Evolutionary conservation across 352 stramenopile species (phyloP).

Genomic region (Lagenidium giganteum): DNA sequence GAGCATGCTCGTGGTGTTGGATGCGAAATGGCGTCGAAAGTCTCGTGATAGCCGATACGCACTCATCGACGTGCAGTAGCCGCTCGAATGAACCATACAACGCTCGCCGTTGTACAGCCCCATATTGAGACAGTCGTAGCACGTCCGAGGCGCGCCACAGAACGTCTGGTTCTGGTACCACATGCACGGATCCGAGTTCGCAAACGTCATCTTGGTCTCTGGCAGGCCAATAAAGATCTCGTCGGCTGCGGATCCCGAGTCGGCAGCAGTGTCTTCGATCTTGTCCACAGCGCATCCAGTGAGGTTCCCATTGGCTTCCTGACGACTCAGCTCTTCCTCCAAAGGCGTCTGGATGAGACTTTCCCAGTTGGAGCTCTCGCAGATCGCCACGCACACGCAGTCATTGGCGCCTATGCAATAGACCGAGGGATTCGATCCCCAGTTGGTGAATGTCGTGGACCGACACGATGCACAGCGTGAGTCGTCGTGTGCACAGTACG

Average conservation of each 20-base stretch:
- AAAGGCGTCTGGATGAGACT: constrained; percentile 34
- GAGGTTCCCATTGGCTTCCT: constrained; percentile 9
- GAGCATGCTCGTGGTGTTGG: constrained; percentile 12
- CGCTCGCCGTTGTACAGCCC: constrained; percentile 19
- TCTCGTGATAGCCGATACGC: constrained; percentile 33
- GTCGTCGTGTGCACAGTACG: constrained; percentile 45
- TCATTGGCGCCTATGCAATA: constrained; percentile 32
- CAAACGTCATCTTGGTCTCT: constrained; percentile 24
- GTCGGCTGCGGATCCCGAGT: constrained; percentile 11
- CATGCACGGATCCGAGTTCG: constrained; percentile 36
- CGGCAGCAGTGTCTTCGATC: constrained; percentile 9
- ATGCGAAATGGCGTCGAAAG: constrained; percentile 28
- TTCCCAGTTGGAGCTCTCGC: constrained; percentile 34
- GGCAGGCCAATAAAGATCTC: constrained; percentile 13
- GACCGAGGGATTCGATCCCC: constrained; percentile 32
- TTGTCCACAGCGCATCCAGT: constrained; percentile 1
- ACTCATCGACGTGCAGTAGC: constrained; percentile 49
- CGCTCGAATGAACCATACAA: constrained; percentile 36
- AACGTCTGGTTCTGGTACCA: constrained; percentile 62
- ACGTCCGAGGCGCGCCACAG: constrained; percentile 35
- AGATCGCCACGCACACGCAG: constrained; percentile 54
- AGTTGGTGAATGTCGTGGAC: constrained; percentile 24
- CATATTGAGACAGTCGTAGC: constrained; percentile 57
- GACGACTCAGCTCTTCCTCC: constrained; percentile 9
- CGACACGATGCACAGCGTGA: constrained; percentile 28